Evolutionary conservation across 805 yeast species (phyloP).

Genomic region (Jamesozyma spencerorum): DNA sequence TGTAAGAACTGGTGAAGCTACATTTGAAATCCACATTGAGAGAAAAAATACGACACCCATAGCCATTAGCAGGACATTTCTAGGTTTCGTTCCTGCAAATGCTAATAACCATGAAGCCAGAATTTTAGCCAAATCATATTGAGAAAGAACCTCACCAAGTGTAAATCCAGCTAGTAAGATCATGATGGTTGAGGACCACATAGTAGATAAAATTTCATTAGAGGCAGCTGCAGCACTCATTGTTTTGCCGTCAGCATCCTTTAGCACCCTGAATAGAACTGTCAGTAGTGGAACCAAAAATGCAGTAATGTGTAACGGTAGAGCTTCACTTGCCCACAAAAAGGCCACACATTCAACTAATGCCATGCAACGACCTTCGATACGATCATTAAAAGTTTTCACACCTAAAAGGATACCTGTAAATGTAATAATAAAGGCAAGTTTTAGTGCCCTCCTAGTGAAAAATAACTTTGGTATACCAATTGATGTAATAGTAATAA

Average conservation of each 20-base stretch:
- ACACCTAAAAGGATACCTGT: constrained; percentile 49
- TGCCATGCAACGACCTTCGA: constrained; percentile 58
- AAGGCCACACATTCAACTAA: constrained; percentile 55
- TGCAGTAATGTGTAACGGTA: constrained; percentile 87
- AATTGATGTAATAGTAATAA: constrained; percentile 3
- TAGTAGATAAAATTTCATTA: constrained; percentile 59
- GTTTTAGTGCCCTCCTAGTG: constrained; percentile 41
- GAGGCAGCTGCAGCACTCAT: constrained; percentile 60
- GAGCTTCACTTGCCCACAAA: constrained; percentile 92
- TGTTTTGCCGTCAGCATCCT: constrained; percentile 41
- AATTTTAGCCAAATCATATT: constrained; percentile 82
- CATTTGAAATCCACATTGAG: constrained; percentile 94
- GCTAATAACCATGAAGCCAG: constrained; percentile 77
- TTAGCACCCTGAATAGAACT: constrained; percentile 59
- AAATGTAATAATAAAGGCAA: constrained; percentile 39
- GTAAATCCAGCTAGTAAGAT: constrained; percentile 88
- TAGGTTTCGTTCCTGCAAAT: constrained; percentile 75
- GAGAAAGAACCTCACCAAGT: constrained; percentile 85
- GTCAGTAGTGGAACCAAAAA: constrained; percentile 71
- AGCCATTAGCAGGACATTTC: constrained; percentile 62
- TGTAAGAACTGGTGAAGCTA: constrained; percentile 91
- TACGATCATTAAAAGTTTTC: constrained; percentile 52
- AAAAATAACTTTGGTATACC: constrained; percentile 41
- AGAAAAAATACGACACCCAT: constrained; percentile 80
- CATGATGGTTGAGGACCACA: constrained; percentile 96